A percentile compares a stretch with the other conserved stretches of the same genome.
These are phyloP conservation scores for Apiotrichum veenhuisii DNA, from an alignment of 1,284 basidiomycete species.

Conservation along the genomic window DNA sequence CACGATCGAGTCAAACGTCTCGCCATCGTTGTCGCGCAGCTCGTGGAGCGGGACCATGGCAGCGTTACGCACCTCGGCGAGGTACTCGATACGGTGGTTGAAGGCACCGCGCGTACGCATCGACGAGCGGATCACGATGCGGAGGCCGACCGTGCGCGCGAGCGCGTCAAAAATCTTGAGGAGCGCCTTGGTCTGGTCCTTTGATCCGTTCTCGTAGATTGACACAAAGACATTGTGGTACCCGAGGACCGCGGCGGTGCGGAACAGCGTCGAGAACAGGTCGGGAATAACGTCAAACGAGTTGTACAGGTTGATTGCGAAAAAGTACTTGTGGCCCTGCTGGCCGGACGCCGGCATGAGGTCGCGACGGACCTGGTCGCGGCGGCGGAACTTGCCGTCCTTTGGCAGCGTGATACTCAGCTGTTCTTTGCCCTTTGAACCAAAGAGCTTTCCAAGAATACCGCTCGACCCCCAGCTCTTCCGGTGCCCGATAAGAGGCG, in stretches of 20 bases:
- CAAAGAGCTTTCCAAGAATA: slow-evolving; percentile 32
- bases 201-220: slow-evolving; percentile 95
- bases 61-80: slow-evolving; percentile 91
- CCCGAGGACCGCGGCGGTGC: slow-evolving; percentile 78
- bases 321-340: slow-evolving; percentile 89
- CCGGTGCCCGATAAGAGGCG: slow-evolving; percentile 71
- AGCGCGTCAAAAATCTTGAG: slow-evolving; percentile 88
- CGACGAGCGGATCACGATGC: slow-evolving; percentile 83
- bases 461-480: slow-evolving; percentile 60
- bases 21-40: slow-evolving; percentile 78
- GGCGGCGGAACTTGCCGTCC: slow-evolving; percentile 48
- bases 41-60: slow-evolving; percentile 91
- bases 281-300: slow-evolving; percentile 97
- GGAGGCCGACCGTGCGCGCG: slow-evolving; percentile 78
- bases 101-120: slow-evolving; percentile 89
- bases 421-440: slow-evolving; percentile 28
- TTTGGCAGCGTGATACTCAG: slow-evolving; percentile 18
- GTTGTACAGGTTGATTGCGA: slow-evolving; percentile 96
- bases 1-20: slow-evolving; percentile 88
- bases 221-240: slow-evolving; percentile 95
- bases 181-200: slow-evolving; percentile 92
- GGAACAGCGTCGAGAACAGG: slow-evolving; percentile 91
- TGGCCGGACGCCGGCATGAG: slow-evolving; percentile 32
- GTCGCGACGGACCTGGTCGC: slow-evolving; percentile 49
- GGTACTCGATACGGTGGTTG: slow-evolving; percentile 96